Evolutionary conservation across 495 filamentous ascomycete species (phyloP).

Genomic region (Neurospora sp.): DNA sequence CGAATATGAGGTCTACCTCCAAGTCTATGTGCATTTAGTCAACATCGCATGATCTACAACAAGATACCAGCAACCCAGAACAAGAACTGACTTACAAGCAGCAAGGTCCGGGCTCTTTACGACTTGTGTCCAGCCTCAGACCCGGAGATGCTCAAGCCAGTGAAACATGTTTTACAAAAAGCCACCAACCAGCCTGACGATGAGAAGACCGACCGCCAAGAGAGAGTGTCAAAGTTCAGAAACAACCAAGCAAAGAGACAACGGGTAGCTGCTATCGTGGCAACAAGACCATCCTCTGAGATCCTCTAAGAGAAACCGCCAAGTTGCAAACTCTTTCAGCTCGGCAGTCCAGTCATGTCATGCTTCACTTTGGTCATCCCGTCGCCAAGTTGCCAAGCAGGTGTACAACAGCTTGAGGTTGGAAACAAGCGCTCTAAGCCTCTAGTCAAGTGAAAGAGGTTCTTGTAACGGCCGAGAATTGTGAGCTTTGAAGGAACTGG

Average conservation of each 20-base stretch:
- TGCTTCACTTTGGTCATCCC: neutral
- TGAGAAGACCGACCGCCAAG: neutral
- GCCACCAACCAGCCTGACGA: neutral
- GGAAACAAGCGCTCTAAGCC: neutral
- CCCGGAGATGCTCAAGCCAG: neutral
- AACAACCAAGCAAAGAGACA: neutral
- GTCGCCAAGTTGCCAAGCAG: neutral
- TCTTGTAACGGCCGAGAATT: neutral
- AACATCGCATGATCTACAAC: neutral
- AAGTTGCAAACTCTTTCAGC: neutral
- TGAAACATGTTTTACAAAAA: neutral
- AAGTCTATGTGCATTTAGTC: neutral
- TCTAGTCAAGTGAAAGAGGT: neutral
- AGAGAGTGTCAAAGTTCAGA: neutral
- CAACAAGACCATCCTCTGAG: neutral
- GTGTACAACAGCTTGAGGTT: neutral
- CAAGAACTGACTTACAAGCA: neutral
- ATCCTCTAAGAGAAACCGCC: neutral
- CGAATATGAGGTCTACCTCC: neutral
- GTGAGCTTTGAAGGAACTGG: neutral
- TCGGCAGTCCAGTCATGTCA: neutral
- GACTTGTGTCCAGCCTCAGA: neutral
- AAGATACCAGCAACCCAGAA: neutral
- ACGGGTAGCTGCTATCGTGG: neutral
- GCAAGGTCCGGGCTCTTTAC: neutral